Conservation (phyloP, 2,329 filamentous ascomycete genomes). For the Cytospora chrysosperma region DNA sequence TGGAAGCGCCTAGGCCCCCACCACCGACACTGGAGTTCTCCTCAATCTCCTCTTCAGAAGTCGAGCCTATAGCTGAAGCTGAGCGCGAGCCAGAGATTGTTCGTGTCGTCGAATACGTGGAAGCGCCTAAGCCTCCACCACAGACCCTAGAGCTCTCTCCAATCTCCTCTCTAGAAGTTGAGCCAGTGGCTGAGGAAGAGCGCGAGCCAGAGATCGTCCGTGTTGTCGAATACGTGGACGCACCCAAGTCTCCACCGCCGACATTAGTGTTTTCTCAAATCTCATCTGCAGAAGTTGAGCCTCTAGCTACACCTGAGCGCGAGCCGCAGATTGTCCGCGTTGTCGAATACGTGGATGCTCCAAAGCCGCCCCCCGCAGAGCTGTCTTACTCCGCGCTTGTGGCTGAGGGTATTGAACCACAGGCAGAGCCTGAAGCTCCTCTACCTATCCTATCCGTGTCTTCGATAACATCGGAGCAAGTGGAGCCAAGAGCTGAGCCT, state of each 20-base stretch:
- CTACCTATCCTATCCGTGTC: constrained; percentile 25
- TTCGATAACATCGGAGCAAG: constrained; percentile 25
- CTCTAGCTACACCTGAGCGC: constrained; percentile 29
- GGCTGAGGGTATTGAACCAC: constrained; percentile 39
- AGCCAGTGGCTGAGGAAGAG: constrained; percentile 22
- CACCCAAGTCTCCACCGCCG: constrained; percentile 18
- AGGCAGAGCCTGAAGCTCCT: constrained; percentile 31
- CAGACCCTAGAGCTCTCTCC: constrained; percentile 28
- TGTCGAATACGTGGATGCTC: constrained; percentile 24
- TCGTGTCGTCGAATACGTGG: constrained; percentile 25
- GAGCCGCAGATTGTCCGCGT: constrained; percentile 23
- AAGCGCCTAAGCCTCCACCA: constrained; percentile 19
- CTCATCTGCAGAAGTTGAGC: constrained; percentile 25
- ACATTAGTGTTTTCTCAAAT: constrained; percentile 30
- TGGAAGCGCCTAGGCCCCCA: constrained; percentile 19
- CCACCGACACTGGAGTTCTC: constrained; percentile 28
- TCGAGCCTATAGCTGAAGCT: constrained; percentile 21
- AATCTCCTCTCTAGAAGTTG: constrained; percentile 26
- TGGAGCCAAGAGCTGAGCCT: constrained; percentile 29
- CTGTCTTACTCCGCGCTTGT: constrained; percentile 36
- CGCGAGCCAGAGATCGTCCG: constrained; percentile 21
- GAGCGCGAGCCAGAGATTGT: constrained; percentile 23
- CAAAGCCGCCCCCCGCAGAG: constrained; percentile 21
- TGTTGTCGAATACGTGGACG: constrained; percentile 24
- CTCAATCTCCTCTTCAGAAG: constrained; percentile 22